Evolutionary conservation across 2,329 filamentous ascomycete genomes (phyloP), one percentile per base, ranked within the genome.

Genomic region (Pyrenophora seminiperda): DNA sequence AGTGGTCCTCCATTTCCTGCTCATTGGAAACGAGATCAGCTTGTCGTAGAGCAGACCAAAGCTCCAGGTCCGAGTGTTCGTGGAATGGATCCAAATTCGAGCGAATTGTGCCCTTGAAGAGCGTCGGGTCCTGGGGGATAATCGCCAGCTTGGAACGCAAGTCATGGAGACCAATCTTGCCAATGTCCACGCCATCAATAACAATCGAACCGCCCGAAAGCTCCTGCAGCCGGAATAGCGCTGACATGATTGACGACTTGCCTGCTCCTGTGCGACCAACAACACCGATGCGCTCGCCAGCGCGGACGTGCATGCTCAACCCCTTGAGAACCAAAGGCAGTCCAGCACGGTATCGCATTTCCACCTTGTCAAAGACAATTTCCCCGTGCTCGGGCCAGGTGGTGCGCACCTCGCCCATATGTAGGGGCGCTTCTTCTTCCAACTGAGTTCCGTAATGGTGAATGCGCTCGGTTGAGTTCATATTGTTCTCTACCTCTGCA

Each of bases 401-500:
- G 1, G 83, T 76, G 14, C 85, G 83, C 3, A 96, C 83, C 4
- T 91, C 83, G 34, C 72, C 74, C 27, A 90, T 87, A 63, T 92
- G 89, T 1, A 92, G 79, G 0, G 92, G 90, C 0, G 93, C 90
- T 73, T 97, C 94, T 68, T 96, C 88, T 56, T 96, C 91, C 4
- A 99, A 82, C 61, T 90, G 75, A 1, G 84, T 90, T 46, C 90
- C 92, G 70, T 97, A 97, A 76, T 96, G 91, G 70, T 91, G 86
- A 27, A 97, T 80, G 41, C 94, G 87, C 75, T 97, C 93, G 0
- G 95, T 94, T 0, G 92, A 87, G 71, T 97, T 97, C 93, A 97
- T 97, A 68, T 92, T 91, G 75, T 97, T 97, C 73, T 97, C 93
- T 7, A 97, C 91, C 73, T 97, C 93, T 19, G 93, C 93, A 6